Conservation (phyloP, 1,284 basidiomycete genomes). For the Austroboletus niveus region DNA sequence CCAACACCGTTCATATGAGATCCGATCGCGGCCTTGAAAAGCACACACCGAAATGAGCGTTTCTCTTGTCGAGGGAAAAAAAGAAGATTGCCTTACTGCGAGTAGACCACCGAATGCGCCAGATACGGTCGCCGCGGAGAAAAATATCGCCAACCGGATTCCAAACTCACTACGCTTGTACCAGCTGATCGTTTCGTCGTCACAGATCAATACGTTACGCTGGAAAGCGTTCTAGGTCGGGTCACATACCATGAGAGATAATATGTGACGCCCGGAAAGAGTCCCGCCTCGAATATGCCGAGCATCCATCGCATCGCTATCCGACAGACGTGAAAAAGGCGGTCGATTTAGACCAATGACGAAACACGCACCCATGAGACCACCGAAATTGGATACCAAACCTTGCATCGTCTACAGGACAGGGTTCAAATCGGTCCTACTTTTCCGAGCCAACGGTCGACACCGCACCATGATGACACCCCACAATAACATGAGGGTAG, state of each 20-base stretch:
- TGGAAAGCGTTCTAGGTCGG: background rate
- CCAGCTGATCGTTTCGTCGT: conserved; percentile 41
- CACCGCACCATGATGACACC: conserved; percentile 64
- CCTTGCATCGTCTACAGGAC: conserved; percentile 57
- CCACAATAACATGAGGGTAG: conserved; percentile 62
- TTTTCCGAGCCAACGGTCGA: no score
- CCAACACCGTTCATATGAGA: conserved; percentile 67
- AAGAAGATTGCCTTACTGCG: conserved; percentile 42
- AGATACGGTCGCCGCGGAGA: conserved; percentile 70
- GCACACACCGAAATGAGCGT: no score
- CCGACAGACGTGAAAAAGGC: conserved; percentile 1
- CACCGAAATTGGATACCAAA: conserved; percentile 60
- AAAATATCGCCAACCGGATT: conserved; percentile 65
- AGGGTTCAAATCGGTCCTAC: no score
- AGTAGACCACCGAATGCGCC: conserved; percentile 71
- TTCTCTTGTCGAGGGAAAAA: no score
- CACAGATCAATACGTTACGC: background rate
- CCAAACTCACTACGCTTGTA: conserved; percentile 73
- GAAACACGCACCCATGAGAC: conserved; percentile 52
- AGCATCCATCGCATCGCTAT: conserved; percentile 64
- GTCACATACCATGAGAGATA: conserved; percentile 61
- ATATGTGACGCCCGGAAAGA: conserved; percentile 61
- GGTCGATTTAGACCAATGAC: background rate
- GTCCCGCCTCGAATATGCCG: conserved; percentile 69
- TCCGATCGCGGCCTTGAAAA: conserved; percentile 51